Base-by-base conservation (phyloP, 495 filamentous ascomycete genomes). In the Lasiosphaeria hispida region DNA sequence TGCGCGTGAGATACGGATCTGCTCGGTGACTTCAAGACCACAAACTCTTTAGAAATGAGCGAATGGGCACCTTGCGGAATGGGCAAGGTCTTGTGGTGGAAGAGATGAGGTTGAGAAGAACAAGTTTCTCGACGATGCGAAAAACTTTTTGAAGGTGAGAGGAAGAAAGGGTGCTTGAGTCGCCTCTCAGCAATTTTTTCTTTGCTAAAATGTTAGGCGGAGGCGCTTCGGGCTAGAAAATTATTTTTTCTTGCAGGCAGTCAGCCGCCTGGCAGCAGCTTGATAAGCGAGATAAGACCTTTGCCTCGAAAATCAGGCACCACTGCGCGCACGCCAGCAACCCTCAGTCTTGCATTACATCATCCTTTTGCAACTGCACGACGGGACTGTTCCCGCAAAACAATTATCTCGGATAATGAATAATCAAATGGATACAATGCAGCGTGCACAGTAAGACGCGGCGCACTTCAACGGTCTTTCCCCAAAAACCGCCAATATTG, bases 131-230 rank as follows among this genome's bases (percentile, higher is more conserved):
- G 41, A 19, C 44, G 51, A 44, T 30, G 40, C 33, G 47, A 56
- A 57, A 57, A 60, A 49, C 18, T 53, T 63, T 58, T 45, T 47
- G 50, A 18, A 35, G 41, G 35, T 19, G 34, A 38, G 33, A 36
- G 54, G 57, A 44, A 39, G 36, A 45, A 42, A 50, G 61, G 51
- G 18, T 49, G 48, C 57, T n/a, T 44, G 38, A 55, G 14, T 52
- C 60, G 49, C 60, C 60, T 37, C 38, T 30, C 19, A 55, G 36
- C 34, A 62, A 53, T 52, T 59, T 63, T 63, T 55, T 63, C 57
- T 34, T 19, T 19, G 10, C 10, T 10, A 37, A 41, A 51, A 51
- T 52, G 42, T 55, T 58, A 55, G 55, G 60, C 53, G 14, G 41
- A 19, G 37, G 52, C 59, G 54, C 33, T 45, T 56, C 18, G 40